phyloP scores from a whole-genome alignment of 805 yeast species.

The Ascoidea tarda region DNA sequence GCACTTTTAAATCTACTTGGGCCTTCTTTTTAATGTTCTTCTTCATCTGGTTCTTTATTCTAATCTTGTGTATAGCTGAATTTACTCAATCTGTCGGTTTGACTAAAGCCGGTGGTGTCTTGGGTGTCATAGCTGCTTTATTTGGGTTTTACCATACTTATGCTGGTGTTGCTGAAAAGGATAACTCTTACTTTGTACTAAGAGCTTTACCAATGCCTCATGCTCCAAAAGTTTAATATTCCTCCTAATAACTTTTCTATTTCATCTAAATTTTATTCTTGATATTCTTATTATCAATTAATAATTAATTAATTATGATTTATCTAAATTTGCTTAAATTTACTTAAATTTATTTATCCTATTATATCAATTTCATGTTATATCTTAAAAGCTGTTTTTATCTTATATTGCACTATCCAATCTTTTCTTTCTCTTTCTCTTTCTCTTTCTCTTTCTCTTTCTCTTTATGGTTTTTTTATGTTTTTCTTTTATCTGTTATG shows the following conservation, averaged over 20 bases:
- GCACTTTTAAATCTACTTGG: conserved; percentile 51
- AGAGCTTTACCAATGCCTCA: conserved; percentile 8
- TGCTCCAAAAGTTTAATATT: conserved; percentile 5
- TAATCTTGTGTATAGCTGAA: conserved; percentile 37
- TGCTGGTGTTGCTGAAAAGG: conserved; percentile 43
- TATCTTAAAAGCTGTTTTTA: too few species aligned
- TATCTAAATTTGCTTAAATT: too few species aligned
- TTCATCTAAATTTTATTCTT: too few species aligned
- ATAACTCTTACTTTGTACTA: conserved; percentile 38
- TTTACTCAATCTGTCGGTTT: conserved; percentile 25
- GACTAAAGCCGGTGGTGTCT: conserved; percentile 38
- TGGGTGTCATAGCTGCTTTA: conserved; percentile 37
- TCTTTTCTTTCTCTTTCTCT: too few species aligned
- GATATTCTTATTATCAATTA: too few species aligned
- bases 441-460: too few species aligned
- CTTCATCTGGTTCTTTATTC: conserved; percentile 36
- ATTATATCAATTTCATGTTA: too few species aligned
- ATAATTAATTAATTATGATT: too few species aligned
- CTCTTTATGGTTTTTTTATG: too few species aligned
- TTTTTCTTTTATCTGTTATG: too few species aligned
- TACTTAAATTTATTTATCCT: too few species aligned
- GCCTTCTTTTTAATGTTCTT: conserved; percentile 46
- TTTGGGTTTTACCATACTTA: conserved; percentile 45
- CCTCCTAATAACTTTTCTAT: background rate
- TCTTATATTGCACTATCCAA: too few species aligned